Percentiles rank a stretch among this genome's conserved stretches.
Evolutionary conservation across 345 rosid genomes (phyloP).

Genomic region (Draba incana): DNA sequence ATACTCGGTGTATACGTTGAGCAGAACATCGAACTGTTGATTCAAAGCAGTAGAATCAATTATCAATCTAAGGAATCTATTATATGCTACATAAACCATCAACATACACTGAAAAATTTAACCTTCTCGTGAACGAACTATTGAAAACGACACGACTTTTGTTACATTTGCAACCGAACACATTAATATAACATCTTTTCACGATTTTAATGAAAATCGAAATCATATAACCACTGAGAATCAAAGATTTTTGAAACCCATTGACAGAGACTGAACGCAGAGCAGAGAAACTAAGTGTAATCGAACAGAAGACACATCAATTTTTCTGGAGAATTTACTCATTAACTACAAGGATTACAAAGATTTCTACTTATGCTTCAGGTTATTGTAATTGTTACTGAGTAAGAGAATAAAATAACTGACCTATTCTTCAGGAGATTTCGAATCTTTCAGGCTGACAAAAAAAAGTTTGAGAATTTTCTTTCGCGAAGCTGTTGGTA

Average conservation of each 20-base stretch:
- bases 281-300: not conserved
- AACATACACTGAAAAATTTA: too few relatives aligned
- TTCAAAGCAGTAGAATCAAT: conserved; percentile 13
- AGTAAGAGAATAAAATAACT: not conserved
- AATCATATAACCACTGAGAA: not conserved
- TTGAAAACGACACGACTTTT: too few relatives aligned
- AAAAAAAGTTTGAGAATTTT: not conserved
- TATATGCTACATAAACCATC: too few relatives aligned
- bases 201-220: not conserved
- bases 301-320: not conserved
- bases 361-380: not conserved
- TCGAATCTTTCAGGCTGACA: not conserved
- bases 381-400: not conserved
- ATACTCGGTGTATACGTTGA: conserved; percentile 54
- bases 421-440: conserved; percentile 26
- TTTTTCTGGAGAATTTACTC: conserved; percentile 1
- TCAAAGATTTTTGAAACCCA: conserved; percentile 14
- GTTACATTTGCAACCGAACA: not conserved
- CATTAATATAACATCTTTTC: not conserved
- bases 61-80: not conserved
- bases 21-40: conserved; percentile 67
- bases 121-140: too few relatives aligned
- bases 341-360: not conserved
- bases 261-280: not conserved
- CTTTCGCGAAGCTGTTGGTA: not conserved